Evolutionary conservation across 2,329 filamentous ascomycete genomes (phyloP), one percentile per base, ranked within the genome.

Genomic region (Colletotrichum paranaense): DNA sequence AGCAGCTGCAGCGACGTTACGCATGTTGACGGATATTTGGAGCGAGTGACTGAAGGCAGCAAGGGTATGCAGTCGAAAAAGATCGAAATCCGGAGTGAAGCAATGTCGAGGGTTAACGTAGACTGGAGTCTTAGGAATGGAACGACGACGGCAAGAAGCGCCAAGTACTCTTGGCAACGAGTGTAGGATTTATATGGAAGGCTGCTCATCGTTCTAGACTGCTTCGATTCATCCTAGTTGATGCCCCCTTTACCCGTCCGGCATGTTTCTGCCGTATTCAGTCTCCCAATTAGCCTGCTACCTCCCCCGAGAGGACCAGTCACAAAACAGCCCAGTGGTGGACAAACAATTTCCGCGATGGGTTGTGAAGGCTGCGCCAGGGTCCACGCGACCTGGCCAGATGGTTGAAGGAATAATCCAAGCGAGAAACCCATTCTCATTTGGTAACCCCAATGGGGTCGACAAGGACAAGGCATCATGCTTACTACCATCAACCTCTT

Each of bases 301-400:
- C 38, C 14, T 42, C 14, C 38, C 63, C 16, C 30, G n/a, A 42
- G 19, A 55, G 28, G 52, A 19, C 16, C 53, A 28, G 38, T 19
- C 26, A 46, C 49, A 32, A 59, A 59, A 67, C 64, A 22, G 49
- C 19, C 35, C 53, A 59, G 38, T 59, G 64, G 55, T 49, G 53
- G 55, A 59, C 64, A 59, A 49, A 32, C 49, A 59, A 58, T 59
- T 67, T 59, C 55, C 53, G 55, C n/a, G 9, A 24, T 24, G 56
- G 56, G 12, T 22, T 28, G 5, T 11, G 26, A 32, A 49, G n/a
- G 32, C 30, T 53, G 62, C 52, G n/a, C 62, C 52, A 38, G 62
- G 62, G 24, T 42, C 52, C 62, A 56, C 62, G 19, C 30, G n/a
- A 42, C 5, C 16, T 57, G 22, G 8, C 49, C 19, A 24, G 22